phyloP scores from a whole-genome alignment of 129 eudicot species.

The Chrysanthemum lavandulifolium region DNA sequence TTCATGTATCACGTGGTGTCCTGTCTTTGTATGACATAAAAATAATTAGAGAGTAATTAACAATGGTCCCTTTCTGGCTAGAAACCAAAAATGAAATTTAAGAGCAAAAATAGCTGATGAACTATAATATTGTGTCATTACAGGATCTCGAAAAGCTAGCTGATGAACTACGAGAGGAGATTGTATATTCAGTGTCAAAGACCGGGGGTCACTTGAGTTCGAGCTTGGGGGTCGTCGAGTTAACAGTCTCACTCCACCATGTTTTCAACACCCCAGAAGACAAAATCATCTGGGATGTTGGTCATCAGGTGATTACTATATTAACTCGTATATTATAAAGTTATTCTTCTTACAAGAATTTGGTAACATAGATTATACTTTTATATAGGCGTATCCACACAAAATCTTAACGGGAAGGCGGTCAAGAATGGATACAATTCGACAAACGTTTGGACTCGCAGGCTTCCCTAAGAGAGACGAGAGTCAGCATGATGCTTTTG shows the following conservation, averaged over 20 bases:
- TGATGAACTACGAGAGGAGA: conserved; percentile 60
- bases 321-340: neutral
- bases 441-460: conserved; percentile 67
- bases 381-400: conserved; percentile 59
- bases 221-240: conserved; percentile 65
- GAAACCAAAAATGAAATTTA: neutral
- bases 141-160: conserved; percentile 53
- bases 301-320: conserved; percentile 56
- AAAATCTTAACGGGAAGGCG: conserved; percentile 78
- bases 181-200: conserved; percentile 53
- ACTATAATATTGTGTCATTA: neutral
- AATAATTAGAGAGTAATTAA: neutral
- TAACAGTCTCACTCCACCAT: conserved; percentile 67
- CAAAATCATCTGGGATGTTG: conserved; percentile 76
- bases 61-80: neutral
- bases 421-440: conserved; percentile 58
- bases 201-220: conserved; percentile 80
- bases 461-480: conserved; percentile 80
- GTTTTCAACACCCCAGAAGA: conserved; percentile 61
- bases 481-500: conserved; percentile 73
- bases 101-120: neutral
- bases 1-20: conserved; percentile 12
- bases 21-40: neutral
- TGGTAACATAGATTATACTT: neutral
- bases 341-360: too few species aligned